These are phyloP conservation scores for Breynia disticha DNA, from an alignment of 441 rosid species.

Conservation along the genomic window DNA sequence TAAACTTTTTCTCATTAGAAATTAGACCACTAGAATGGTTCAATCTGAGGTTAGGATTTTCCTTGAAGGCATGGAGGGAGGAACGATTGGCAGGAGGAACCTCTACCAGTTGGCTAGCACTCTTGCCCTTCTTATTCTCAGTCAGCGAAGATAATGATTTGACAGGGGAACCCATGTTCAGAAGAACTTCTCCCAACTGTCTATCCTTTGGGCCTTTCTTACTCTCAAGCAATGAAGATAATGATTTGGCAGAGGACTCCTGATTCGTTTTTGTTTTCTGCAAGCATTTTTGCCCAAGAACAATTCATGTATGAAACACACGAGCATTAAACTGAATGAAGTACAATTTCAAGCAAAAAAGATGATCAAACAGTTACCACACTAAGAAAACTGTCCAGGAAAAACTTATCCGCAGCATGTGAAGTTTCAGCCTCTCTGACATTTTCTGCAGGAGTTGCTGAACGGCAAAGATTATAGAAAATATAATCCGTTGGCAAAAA, in stretches of 20 bases:
- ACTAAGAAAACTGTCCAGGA: conserved; percentile 17
- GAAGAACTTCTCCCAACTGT: conserved; percentile 42
- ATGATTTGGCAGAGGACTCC: conserved; percentile 15
- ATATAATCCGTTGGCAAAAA: background rate
- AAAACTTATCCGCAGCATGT: conserved; percentile 19
- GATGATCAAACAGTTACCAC: conserved; percentile 18
- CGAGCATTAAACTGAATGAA: background rate
- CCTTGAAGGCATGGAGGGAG: conserved; percentile 36
- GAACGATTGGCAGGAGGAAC: conserved; percentile 73
- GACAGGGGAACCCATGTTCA: conserved; percentile 21
- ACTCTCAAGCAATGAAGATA: conserved; percentile 31
- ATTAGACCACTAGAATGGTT: conserved; percentile 29
- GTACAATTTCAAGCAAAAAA: conserved; percentile 6
- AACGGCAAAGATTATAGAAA: background rate
- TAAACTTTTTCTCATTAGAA: conserved; percentile 27
- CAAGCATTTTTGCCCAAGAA: conserved; percentile 16
- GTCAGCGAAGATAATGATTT: conserved; percentile 27
- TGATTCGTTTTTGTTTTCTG: conserved; percentile 24
- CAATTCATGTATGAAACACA: conserved; percentile 1
- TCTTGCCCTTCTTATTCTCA: conserved; percentile 33
- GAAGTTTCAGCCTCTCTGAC: conserved; percentile 23
- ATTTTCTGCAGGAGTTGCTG: conserved; percentile 31
- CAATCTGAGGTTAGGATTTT: conserved; percentile 27
- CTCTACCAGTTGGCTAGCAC: conserved; percentile 32
- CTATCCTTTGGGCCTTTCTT: conserved; percentile 29